Percentiles rank a stretch among this genome's conserved stretches.
These are phyloP conservation scores for Craterostigma plantagineum DNA, from an alignment of 257 asterid genomes.

Conservation along the genomic window DNA sequence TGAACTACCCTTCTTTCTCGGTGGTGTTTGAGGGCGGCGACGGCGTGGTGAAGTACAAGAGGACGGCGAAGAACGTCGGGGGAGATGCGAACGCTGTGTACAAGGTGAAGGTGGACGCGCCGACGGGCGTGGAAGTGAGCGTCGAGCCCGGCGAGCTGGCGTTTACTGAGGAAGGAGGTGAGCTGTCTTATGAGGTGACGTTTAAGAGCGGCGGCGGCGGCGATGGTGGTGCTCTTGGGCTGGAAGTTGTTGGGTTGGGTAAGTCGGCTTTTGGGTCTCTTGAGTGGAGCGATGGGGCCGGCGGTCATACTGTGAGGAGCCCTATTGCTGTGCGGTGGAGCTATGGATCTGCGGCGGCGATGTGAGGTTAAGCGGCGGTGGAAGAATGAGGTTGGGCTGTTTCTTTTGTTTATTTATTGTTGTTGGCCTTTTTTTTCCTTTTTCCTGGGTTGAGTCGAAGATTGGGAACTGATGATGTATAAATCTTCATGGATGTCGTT, in stretches of 20 bases:
- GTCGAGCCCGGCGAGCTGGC: constrained; percentile 51
- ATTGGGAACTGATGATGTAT: no score
- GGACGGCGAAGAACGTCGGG: constrained; percentile 69
- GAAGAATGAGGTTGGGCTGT: no score
- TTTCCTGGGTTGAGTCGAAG: no score
- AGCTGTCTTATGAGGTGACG: constrained; percentile 52
- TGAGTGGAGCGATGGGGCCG: constrained; percentile 63
- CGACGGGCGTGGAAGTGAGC: constrained; percentile 49
- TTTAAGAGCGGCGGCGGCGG: constrained; percentile 24
- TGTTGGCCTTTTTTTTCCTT: no score
- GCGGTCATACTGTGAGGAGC: constrained; percentile 59
- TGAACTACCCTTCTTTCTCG: constrained; percentile 83
- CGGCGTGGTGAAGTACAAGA: constrained; percentile 36
- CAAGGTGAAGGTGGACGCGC: constrained; percentile 52
- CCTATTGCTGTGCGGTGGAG: constrained; percentile 53
- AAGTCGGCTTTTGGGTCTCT: constrained; percentile 56
- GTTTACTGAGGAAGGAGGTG: constrained; percentile 21
- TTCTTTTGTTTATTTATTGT: no score
- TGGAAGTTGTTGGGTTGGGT: constrained; percentile 1
- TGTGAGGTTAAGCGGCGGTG: constrained; percentile 18
- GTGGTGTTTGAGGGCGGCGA: constrained; percentile 27
- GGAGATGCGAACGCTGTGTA: constrained; percentile 21
- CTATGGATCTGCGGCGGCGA: constrained; percentile 16
- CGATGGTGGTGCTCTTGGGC: constrained; percentile 15
- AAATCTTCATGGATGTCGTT: no score